These are phyloP conservation scores for Penicillium antarcticum DNA, from an alignment of 495 filamentous ascomycete genomes.

Conservation along the genomic window DNA sequence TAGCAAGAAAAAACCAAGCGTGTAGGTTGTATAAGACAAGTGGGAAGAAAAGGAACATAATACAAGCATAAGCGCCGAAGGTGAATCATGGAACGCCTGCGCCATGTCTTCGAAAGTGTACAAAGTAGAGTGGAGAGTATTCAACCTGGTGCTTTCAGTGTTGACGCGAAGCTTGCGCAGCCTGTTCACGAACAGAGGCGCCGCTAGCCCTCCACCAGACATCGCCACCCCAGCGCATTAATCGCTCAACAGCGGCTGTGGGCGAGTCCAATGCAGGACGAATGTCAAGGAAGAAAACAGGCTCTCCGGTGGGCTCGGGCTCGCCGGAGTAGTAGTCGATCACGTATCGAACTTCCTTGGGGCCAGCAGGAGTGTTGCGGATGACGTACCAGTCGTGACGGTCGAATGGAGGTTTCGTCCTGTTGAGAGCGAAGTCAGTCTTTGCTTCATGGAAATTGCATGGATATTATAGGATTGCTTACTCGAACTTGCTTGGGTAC, in stretches of 20 bases:
- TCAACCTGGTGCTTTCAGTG: not conserved
- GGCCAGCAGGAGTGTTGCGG: conserved; percentile 56
- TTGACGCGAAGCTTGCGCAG: conserved; percentile 14
- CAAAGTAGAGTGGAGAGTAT: conserved; percentile 28
- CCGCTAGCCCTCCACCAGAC: conserved; percentile 91
- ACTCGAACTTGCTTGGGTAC: conserved; percentile 78
- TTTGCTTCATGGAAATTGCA: not conserved
- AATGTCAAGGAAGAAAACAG: conserved; percentile 97
- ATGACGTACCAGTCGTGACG: conserved; percentile 95
- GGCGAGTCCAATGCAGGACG: conserved; percentile 86
- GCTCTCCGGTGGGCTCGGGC: conserved; percentile 84
- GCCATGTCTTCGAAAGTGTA: conserved; percentile 26
- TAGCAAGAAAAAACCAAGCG: conserved; percentile 1
- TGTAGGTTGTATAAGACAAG: conserved; percentile 16
- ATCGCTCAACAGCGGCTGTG: conserved; percentile 73
- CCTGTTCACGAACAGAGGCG: conserved; percentile 48
- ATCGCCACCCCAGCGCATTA: conserved; percentile 88
- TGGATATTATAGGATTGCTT: conserved; percentile 22
- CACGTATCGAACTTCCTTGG: conserved; percentile 84
- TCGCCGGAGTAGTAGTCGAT: conserved; percentile 96
- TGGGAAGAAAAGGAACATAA: conserved; percentile 8
- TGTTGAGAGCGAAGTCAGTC: conserved; percentile 26
- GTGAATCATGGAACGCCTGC: conserved; percentile 21
- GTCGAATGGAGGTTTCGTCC: conserved; percentile 87
- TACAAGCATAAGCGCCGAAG: conserved; percentile 2